Percentiles rank a stretch among this genome's conserved stretches.
Conservation (phyloP, 352 stramenopile species). For the Peronospora belbahrii region DNA sequence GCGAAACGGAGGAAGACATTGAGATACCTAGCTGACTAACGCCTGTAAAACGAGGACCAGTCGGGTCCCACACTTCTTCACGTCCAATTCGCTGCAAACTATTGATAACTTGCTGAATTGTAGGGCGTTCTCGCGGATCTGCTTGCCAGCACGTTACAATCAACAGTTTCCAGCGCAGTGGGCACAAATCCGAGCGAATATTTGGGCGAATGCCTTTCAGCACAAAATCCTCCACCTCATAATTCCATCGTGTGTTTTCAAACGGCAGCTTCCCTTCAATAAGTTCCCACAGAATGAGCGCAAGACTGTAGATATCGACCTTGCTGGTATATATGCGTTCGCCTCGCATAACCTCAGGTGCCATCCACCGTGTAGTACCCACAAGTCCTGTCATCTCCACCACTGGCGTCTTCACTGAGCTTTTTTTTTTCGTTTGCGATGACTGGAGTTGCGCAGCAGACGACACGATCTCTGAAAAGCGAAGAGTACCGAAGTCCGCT, state of each 20-base stretch:
- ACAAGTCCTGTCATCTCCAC: slow-evolving; percentile 84
- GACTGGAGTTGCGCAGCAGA: slow-evolving; percentile 43
- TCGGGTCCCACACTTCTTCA: slow-evolving; percentile 69
- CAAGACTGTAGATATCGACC: slow-evolving; percentile 86
- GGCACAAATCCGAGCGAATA: slow-evolving; percentile 61
- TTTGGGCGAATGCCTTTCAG: slow-evolving; percentile 57
- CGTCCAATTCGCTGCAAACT: slow-evolving; percentile 72
- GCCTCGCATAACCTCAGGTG: slow-evolving; percentile 81
- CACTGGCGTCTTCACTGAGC: slow-evolving; percentile 20
- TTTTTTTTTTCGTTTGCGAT: slow-evolving; percentile 19
- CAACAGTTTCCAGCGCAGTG: slow-evolving; percentile 68
- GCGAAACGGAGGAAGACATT: slow-evolving; percentile 34
- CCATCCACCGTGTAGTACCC: slow-evolving; percentile 86
- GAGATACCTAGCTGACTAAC: slow-evolving; percentile 46
- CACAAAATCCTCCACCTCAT: slow-evolving; percentile 81
- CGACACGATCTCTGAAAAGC: slow-evolving; percentile 82
- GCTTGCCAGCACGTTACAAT: slow-evolving; percentile 80
- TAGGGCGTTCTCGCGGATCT: slow-evolving; percentile 71
- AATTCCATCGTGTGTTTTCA: slow-evolving; percentile 76
- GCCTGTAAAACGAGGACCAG: slow-evolving; percentile 45
- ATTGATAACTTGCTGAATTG: slow-evolving; percentile 82
- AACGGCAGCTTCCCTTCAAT: slow-evolving; percentile 80
- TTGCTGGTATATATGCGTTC: slow-evolving; percentile 84
- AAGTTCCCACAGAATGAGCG: slow-evolving; percentile 83
- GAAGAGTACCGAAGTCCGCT: slow-evolving; percentile 83